A percentile compares a stretch with the other conserved stretches of the same genome.
Conservation (phyloP, 441 rosid species). For the Aleurites moluccanus region DNA sequence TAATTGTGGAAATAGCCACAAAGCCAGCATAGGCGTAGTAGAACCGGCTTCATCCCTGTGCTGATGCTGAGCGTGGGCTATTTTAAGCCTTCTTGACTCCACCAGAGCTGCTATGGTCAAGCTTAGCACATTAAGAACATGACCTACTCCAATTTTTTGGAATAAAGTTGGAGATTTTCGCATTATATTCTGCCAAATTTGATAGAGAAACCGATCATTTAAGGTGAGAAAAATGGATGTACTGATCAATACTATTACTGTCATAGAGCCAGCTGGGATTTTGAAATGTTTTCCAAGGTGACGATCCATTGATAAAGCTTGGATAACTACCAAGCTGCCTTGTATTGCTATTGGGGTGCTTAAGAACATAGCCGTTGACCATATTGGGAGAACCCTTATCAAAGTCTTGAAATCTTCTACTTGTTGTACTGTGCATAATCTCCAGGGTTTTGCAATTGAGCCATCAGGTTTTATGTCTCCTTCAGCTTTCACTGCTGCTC, state of each 20-base stretch:
- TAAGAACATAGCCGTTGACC: not conserved
- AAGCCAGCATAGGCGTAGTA: slow-evolving; percentile 38
- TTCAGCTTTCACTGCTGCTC: slow-evolving; percentile 30
- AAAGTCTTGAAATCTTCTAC: slow-evolving; percentile 40
- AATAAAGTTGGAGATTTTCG: slow-evolving; percentile 39
- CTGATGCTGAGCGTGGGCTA: slow-evolving; percentile 19
- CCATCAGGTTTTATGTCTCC: slow-evolving; percentile 28
- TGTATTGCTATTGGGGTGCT: not conserved
- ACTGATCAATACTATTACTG: slow-evolving; percentile 18
- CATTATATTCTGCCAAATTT: slow-evolving; percentile 20
- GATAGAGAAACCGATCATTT: slow-evolving; percentile 25
- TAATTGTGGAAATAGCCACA: slow-evolving; percentile 57
- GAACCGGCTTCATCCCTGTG: slow-evolving; percentile 12
- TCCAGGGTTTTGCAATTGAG: slow-evolving; percentile 31
- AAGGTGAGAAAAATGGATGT: slow-evolving; percentile 20
- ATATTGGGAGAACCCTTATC: slow-evolving; percentile 30
- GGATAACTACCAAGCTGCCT: slow-evolving; percentile 20
- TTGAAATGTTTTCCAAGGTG: slow-evolving; percentile 13
- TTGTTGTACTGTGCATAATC: slow-evolving; percentile 35
- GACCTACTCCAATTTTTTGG: slow-evolving; percentile 52
- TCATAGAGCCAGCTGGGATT: slow-evolving; percentile 33
- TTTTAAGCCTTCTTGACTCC: slow-evolving; percentile 45
- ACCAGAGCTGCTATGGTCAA: slow-evolving; percentile 52
- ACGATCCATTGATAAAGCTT: not conserved
- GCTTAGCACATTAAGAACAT: slow-evolving; percentile 40